These are phyloP conservation scores for Candida dajiaensis DNA, from an alignment of 805 yeast genomes.

Conservation along the genomic window DNA sequence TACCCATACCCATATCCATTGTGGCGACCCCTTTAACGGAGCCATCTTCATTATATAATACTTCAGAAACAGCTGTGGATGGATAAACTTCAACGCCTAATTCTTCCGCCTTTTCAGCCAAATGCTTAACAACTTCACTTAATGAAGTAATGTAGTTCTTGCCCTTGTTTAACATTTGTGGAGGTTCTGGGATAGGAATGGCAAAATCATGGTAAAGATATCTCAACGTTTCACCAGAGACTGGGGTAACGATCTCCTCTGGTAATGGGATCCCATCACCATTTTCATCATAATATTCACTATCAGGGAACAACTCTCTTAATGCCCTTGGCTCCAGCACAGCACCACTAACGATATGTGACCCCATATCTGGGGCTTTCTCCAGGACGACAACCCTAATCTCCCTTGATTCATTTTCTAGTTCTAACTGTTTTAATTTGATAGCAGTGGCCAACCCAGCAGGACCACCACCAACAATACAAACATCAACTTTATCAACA, in stretches of 20 bases:
- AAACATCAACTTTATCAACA: constrained; percentile 83
- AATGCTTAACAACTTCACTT: constrained; percentile 71
- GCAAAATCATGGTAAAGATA: constrained; percentile 55
- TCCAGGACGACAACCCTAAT: constrained; percentile 85
- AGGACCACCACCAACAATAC: constrained; percentile 97
- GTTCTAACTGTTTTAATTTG: constrained; percentile 76
- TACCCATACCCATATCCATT: constrained; percentile 81
- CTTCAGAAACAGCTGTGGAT: constrained; percentile 78
- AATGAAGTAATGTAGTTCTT: constrained; percentile 82
- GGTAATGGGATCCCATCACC: constrained; percentile 73
- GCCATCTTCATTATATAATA: constrained; percentile 56
- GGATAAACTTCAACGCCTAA: constrained; percentile 93
- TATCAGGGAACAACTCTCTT: constrained; percentile 73
- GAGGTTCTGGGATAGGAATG: constrained; percentile 85
- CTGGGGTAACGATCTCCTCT: constrained; percentile 66
- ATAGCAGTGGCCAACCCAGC: constrained; percentile 96
- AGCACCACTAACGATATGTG: constrained; percentile 91
- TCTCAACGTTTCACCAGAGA: constrained; percentile 68
- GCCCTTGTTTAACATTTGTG: constrained; percentile 77
- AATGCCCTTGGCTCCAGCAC: constrained; percentile 88
- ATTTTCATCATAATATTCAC: constrained; percentile 43
- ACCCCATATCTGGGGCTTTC: constrained; percentile 89
- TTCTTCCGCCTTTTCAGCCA: constrained; percentile 86
- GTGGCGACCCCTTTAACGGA: constrained; percentile 88
- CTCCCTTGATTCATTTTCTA: constrained; percentile 54